Evolutionary conservation across 2,329 filamentous ascomycete genomes (phyloP), one percentile per base, ranked within the genome.

Genomic region (Bertia moriformis): DNA sequence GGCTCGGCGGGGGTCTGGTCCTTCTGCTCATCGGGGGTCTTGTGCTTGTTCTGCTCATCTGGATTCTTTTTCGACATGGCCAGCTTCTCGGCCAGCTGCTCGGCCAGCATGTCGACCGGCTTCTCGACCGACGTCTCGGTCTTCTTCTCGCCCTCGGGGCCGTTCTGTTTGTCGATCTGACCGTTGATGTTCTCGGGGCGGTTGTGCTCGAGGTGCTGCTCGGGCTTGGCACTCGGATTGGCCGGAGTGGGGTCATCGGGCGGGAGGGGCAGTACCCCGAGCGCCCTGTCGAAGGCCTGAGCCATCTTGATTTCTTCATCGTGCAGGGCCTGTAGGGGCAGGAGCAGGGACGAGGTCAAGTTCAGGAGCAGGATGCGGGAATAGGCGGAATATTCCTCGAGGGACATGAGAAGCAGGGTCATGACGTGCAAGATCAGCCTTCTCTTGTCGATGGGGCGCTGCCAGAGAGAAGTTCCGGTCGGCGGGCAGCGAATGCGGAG

Each of bases 221-320:
- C 22, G 22, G 22, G 22, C n/a, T 27, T 27, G 22, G 7, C 22
- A n/a, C 7, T 27, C 7, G 7, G 7, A n/a, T n/a, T 27, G 22
- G 7, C 22, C 22, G 7, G 7, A 10, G 22, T 27, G 7, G 22
- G 22, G n/a, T n/a, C n/a, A n/a, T n/a, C n/a, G n/a, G n/a, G n/a
- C n/a, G n/a, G n/a, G n/a, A n/a, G n/a, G n/a, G n/a, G n/a, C 7
- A 27, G 22, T 27, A 27, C 22, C 22, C 7, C n/a, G n/a, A 27
- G 7, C n/a, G 22, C 22, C 22, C 7, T 27, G 22, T 27, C 7
- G 22, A 96, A 63, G 0, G 76, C 81, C 40, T 74, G 70, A 0
- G 85, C 83, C 13, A 93, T 69, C 42, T 83, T 78, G 33, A 73
- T 67, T 54, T 96, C 86, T 40, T 88, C 76, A 35, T 78, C 68